phyloP scores from a whole-genome alignment of 129 eudicot species.

The Escallonia herrerae region DNA sequence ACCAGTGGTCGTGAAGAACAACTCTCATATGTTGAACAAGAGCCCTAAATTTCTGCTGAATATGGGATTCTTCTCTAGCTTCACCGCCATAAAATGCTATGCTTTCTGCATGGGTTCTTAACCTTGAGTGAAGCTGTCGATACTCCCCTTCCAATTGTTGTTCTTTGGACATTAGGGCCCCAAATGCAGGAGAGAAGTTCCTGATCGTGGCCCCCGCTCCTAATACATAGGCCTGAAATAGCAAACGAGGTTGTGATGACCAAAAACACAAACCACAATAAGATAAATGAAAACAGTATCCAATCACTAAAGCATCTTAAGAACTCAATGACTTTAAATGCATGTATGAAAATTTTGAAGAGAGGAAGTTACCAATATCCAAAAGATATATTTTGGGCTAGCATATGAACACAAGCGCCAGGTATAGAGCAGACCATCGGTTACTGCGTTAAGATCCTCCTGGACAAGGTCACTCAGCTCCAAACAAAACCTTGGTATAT shows the following conservation, averaged over 20 bases:
- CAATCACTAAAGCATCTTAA: slow-evolving; percentile 12
- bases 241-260: neutral
- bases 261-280: too few relatives aligned
- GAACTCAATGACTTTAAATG: neutral
- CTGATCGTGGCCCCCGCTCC: slow-evolving; percentile 95
- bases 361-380: slow-evolving; percentile 76
- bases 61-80: slow-evolving; percentile 91
- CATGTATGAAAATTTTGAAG: neutral
- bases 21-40: slow-evolving; percentile 69
- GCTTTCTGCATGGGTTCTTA: slow-evolving; percentile 98
- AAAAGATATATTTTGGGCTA: slow-evolving; percentile 89
- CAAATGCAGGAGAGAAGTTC: slow-evolving; percentile 95
- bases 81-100: slow-evolving; percentile 98
- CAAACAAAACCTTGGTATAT: slow-evolving; percentile 85
- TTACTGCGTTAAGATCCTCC: slow-evolving; percentile 92
- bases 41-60: slow-evolving; percentile 72
- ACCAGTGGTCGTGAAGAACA: slow-evolving; percentile 97
- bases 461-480: slow-evolving; percentile 99
- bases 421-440: slow-evolving; percentile 84
- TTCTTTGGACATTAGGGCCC: slow-evolving; percentile 85
- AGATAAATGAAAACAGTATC: too few relatives aligned
- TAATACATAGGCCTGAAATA: slow-evolving; percentile 79
- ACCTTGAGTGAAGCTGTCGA: slow-evolving; percentile 89
- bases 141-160: slow-evolving; percentile 98
- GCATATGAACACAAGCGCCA: slow-evolving; percentile 99